These are phyloP conservation scores for Trypanosomatidae sp. DNA, from an alignment of 208 protist species.

Conservation along the genomic window DNA sequence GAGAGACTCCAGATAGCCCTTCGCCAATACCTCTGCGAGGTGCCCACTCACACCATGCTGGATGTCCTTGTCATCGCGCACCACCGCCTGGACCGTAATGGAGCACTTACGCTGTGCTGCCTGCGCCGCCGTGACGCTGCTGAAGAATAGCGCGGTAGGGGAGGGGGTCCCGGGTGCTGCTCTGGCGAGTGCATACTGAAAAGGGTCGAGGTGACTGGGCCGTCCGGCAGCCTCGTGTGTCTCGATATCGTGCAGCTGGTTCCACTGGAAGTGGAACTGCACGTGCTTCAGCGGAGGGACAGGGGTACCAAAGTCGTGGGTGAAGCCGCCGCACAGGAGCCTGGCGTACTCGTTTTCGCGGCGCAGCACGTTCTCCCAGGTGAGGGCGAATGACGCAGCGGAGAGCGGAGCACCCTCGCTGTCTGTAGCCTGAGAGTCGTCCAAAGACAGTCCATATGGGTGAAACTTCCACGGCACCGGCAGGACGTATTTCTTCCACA, in stretches of 20 bases:
- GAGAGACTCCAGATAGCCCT: slow-evolving; percentile 11
- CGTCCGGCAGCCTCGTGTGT: slow-evolving; percentile 36
- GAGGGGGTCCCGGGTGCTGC: neutral
- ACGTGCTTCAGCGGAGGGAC: slow-evolving; percentile 54
- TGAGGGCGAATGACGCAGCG: slow-evolving; percentile 5
- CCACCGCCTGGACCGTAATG: slow-evolving; percentile 36
- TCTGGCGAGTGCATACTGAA: slow-evolving; percentile 13
- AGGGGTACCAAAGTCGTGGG: slow-evolving; percentile 60
- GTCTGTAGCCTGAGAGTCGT: neutral
- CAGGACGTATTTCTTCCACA: slow-evolving; percentile 57
- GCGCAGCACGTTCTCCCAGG: slow-evolving; percentile 56
- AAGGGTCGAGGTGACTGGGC: slow-evolving; percentile 27
- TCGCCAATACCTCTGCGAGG: slow-evolving; percentile 5
- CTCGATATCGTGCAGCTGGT: slow-evolving; percentile 67
- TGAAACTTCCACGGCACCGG: slow-evolving; percentile 57
- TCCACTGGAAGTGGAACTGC: slow-evolving; percentile 64
- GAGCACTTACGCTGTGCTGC: slow-evolving; percentile 44
- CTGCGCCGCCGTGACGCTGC: slow-evolving; percentile 19
- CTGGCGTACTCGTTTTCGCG: slow-evolving; percentile 53
- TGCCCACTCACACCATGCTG: slow-evolving; percentile 33
- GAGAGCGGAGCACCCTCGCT: neutral
- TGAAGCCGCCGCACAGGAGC: slow-evolving; percentile 37
- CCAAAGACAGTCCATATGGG: slow-evolving; percentile 7
- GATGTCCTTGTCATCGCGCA: slow-evolving; percentile 46
- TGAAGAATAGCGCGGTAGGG: neutral